Evolutionary conservation across 805 yeast species (phyloP).

Genomic region (Metschnikowia corniflorae): DNA sequence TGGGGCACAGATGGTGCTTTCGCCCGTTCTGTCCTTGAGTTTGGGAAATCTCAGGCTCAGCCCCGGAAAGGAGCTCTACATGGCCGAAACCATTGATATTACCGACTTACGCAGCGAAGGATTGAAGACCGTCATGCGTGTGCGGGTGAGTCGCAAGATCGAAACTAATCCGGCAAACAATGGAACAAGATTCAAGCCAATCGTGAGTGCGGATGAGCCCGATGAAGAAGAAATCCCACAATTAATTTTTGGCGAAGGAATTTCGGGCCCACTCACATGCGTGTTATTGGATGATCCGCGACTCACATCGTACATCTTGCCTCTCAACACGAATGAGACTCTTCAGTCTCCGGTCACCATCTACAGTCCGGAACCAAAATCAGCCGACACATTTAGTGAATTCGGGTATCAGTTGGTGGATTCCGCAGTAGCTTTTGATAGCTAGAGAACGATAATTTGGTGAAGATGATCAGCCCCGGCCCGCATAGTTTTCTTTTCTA

Average conservation of each 20-base stretch:
- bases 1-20: conserved; percentile 5
- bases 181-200: not conserved
- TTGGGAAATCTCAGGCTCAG: conserved; percentile 2
- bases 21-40: conserved; percentile 5
- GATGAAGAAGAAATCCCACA: not conserved
- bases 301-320: conserved; percentile 4
- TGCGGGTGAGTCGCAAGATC: conserved; percentile 5
- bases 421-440: conserved; percentile 1
- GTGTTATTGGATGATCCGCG: conserved; percentile 7
- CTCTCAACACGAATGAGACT: conserved; percentile 3
- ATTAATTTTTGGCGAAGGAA: not conserved
- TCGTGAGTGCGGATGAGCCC: not conserved
- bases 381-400: conserved; percentile 6
- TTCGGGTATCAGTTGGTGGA: conserved; percentile 10
- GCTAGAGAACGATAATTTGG: conserved; percentile 2
- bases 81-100: conserved; percentile 8
- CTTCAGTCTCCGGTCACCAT: conserved; percentile 2
- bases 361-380: not conserved
- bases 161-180: not conserved
- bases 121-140: conserved; percentile 8
- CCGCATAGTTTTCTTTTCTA: not conserved
- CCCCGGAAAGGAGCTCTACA: conserved; percentile 8
- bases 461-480: too few species aligned
- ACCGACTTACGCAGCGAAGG: conserved; percentile 3
- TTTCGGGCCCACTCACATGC: conserved; percentile 1